phyloP scores from a whole-genome alignment of 495 filamentous ascomycete genomes.

The Daldinia concentrica region DNA sequence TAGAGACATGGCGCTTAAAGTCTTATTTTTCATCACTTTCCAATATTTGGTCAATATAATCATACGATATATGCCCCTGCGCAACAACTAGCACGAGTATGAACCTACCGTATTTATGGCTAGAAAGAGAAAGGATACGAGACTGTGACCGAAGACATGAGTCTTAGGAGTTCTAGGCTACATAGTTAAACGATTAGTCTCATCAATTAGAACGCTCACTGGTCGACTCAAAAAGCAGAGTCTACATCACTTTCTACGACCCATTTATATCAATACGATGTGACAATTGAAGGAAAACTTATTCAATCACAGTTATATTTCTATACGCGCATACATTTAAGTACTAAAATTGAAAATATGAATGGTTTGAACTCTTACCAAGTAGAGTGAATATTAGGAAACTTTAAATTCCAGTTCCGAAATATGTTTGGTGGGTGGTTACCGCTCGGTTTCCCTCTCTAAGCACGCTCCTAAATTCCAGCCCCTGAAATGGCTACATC shows the following conservation, averaged over 20 bases:
- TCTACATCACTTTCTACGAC: not conserved
- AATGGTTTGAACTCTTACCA: not conserved
- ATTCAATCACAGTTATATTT: too few species aligned
- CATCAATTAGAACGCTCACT: not conserved
- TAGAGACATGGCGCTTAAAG: not conserved
- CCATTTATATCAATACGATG: too few species aligned
- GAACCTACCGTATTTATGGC: not conserved
- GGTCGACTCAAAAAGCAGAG: not conserved
- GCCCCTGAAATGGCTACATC: not conserved
- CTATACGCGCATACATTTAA: too few species aligned
- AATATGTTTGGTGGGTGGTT: not conserved
- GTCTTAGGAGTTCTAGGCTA: not conserved
- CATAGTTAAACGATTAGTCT: not conserved
- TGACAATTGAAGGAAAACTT: too few species aligned
- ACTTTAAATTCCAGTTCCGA: not conserved
- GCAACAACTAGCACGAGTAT: not conserved
- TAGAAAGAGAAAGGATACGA: not conserved
- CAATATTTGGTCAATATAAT: not conserved
- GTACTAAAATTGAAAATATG: too few species aligned
- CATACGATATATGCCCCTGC: not conserved
- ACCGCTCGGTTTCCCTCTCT: not conserved
- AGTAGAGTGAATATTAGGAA: not conserved
- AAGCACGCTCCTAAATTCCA: too few species aligned
- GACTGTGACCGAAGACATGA: not conserved
- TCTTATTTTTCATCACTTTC: not conserved